Evolutionary conservation across 2,329 filamentous ascomycete genomes (phyloP), one percentile per base, ranked within the genome.

Genomic region (Alternaria brassicicola): DNA sequence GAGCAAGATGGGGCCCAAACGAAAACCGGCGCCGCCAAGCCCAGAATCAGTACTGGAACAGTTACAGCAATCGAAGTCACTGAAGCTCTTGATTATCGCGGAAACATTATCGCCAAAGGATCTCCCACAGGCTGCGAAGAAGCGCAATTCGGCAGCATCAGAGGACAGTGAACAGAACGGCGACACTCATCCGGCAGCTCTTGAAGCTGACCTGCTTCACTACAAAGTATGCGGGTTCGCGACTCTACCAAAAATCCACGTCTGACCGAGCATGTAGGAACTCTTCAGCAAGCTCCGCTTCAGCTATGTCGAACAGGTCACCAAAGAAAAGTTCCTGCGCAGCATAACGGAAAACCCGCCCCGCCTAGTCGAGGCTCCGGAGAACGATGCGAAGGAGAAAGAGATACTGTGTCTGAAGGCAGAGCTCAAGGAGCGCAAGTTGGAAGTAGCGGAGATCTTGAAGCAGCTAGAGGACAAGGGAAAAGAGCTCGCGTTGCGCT

Each of bases 281-380:
- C 86, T 98, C 19, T 99, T 98, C 78, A 90, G 92, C 39, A 98
- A 99, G 80, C 85, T 98, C 36, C 92, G 94, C 68, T 98, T 98
- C 82, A 96, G 91, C 64, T 98, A 98, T 79, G 90, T 97, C 68
- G 95, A 99, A 79, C 95, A 98, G 82, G 93, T 98, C 62, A 98
- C 94, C 42, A 99, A 98, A 79, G 95, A 99, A 77, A 96, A 97
- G 73, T 98, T 97, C 78, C 89, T 99, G 53, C 91, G 93, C 66
- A 89, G 91, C 63, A 96, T 98, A 68, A 92, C 96, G 15, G 92
- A 92, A 63, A 91, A 97, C 63, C 92, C 93, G 47, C 95, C 94
- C 0, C 84, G 93, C 15, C 89, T 98, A 43, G 91, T 96, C 57
- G 89, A 89, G 38, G 86, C 89, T 41, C 85, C 88, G 68, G 93